These are phyloP conservation scores for Lophiostoma macrostomum DNA, from an alignment of 495 filamentous ascomycete species.

Conservation along the genomic window DNA sequence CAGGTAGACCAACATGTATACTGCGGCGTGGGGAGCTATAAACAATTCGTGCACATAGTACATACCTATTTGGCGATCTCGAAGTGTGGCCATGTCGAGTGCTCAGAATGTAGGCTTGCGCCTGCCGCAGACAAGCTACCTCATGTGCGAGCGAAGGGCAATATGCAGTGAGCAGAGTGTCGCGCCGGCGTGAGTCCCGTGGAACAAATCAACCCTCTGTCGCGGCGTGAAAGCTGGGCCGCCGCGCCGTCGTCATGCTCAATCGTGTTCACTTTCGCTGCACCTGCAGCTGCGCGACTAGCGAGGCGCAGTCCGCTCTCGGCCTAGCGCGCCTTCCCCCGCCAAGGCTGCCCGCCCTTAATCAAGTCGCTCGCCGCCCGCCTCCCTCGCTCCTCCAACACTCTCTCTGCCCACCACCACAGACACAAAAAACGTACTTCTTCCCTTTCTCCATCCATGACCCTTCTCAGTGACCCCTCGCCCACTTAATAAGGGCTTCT, in stretches of 20 bases:
- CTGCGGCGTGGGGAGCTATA: too few relatives aligned
- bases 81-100: slow-evolving; percentile 72
- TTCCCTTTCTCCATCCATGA: slow-evolving; percentile 16
- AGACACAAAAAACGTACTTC: slow-evolving; percentile 3
- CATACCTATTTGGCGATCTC: slow-evolving; percentile 94
- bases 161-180: not conserved
- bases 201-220: not conserved
- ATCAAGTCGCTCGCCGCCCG: slow-evolving; percentile 9
- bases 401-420: slow-evolving; percentile 12
- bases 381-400: slow-evolving; percentile 24
- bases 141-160: slow-evolving; percentile 17
- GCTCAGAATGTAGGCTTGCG: slow-evolving; percentile 6
- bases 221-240: too few relatives aligned
- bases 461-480: slow-evolving; percentile 23
- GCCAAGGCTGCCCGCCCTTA: slow-evolving; percentile 14
- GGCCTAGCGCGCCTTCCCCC: slow-evolving; percentile 15
- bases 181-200: not conserved
- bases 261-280: slow-evolving; percentile 11
- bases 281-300: not conserved
- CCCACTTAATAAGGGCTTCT: slow-evolving; percentile 25
- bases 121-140: slow-evolving; percentile 26
- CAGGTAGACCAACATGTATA: too few relatives aligned
- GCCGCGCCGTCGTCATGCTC: not conserved
- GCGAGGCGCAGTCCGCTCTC: slow-evolving; percentile 4
- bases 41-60: not conserved